Evolutionary conservation across 192 early-diverging fungal genomes (phyloP), one percentile per base, ranked within the genome.

Genomic region (Mortierella alpina): DNA sequence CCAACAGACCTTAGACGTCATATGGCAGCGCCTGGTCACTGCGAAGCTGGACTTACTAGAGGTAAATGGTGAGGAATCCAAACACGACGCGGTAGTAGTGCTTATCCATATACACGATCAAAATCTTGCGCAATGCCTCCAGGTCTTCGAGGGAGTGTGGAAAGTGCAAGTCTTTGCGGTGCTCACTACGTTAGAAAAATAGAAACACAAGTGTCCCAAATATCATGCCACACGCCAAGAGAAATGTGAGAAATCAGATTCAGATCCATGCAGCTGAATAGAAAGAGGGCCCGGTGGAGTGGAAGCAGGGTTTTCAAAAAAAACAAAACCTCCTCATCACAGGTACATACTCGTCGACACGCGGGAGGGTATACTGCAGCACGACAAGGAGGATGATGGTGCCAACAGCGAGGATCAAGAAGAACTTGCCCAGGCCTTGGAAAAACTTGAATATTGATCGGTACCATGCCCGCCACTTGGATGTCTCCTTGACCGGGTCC

Each of bases 121-220:
- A 57, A 14, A 88, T 73, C 39, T 81, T 80, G 68, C 88, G 86
- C 49, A 90, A 55, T 17, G 59, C 64, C 47, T 75, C 81, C 17
- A 90, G 69, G 50, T 90, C 86, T 31, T 87, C 77, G n/a, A 90
- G 46, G 20, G 83, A 83, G 41, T 73, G 83, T 46, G 89, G 89
- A 12, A 90, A 82, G 47, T 85, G 85, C 42, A 88, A 14, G 22
- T 73, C 73, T 22, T 86, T 81, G 13, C 79, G 70, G 12, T 88
- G 82, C 41, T 84, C 79, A 13, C 89, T 90, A 81, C 57, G n/a
- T 23, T 5, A 4, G 15, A 12, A 41, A 60, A 62, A n/a, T n/a
- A n/a, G n/a, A 17, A 50, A 3, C 13, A 39, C 20, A 18, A 56
- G 57, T 22, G 14, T 31, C 31, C 31, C 5, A 31, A 40, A 22